These are phyloP conservation scores for Calocera viscosa DNA, from an alignment of 768 basidiomycete genomes.

Conservation along the genomic window DNA sequence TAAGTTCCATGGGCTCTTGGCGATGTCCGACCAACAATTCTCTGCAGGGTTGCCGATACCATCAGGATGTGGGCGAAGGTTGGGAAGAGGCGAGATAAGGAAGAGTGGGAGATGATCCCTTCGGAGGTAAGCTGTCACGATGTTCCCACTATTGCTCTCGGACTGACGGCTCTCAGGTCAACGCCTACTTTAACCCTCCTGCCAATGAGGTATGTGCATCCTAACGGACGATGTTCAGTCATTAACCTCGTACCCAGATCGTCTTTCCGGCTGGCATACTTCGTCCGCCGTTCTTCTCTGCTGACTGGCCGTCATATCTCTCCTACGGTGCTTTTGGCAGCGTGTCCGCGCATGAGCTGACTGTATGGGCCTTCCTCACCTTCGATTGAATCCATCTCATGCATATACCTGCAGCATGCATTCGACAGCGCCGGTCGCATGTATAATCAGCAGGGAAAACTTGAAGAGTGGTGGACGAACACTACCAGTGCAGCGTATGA, in stretches of 20 bases:
- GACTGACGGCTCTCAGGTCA: conserved; percentile 33
- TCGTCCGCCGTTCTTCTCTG: conserved; percentile 80
- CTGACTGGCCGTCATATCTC: conserved; percentile 78
- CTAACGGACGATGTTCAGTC: conserved; percentile 10
- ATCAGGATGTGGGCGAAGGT: conserved; percentile 63
- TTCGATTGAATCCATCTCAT: background rate
- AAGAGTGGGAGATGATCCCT: conserved; percentile 81
- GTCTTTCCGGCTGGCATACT: conserved; percentile 96
- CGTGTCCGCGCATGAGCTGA: conserved; percentile 85
- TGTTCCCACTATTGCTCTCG: too few relatives aligned
- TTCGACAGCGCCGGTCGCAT: conserved; percentile 82
- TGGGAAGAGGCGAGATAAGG: conserved; percentile 53
- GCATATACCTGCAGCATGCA: conserved; percentile 46
- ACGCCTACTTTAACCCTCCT: conserved; percentile 80
- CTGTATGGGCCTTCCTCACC: conserved; percentile 35
- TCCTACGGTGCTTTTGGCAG: conserved; percentile 87
- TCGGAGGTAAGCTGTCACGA: conserved; percentile 31
- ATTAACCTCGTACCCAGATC: conserved; percentile 38
- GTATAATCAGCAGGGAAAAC: conserved; percentile 80
- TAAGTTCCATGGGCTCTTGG: conserved; percentile 25
- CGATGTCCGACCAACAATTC: background rate
- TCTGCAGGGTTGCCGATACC: conserved; percentile 41
- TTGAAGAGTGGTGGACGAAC: conserved; percentile 90
- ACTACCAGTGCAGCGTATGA: conserved; percentile 73
- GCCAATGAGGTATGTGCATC: conserved; percentile 58